Percentiles rank a stretch among this genome's conserved stretches.
These are phyloP conservation scores for Sporobolus alterniflorus DNA, from an alignment of 202 grass and related monocot species.

Conservation along the genomic window DNA sequence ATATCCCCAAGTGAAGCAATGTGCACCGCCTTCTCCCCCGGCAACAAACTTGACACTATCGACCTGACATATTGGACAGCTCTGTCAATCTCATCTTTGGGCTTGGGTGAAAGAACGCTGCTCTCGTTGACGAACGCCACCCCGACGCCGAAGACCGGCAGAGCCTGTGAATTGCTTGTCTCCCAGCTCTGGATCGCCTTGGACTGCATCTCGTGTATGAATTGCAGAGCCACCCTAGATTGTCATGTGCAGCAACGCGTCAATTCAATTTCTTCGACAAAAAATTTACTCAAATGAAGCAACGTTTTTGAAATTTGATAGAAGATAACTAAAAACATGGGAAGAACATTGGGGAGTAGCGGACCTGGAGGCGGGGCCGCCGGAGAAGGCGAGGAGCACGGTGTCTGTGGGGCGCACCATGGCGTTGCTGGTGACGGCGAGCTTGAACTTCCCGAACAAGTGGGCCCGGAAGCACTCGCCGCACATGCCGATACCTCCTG, in stretches of 20 bases:
- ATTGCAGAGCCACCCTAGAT: conserved; percentile 84
- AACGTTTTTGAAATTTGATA: background rate
- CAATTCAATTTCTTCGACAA: background rate
- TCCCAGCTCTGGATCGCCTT: conserved; percentile 84
- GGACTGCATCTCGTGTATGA: conserved; percentile 84
- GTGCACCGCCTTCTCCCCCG: conserved; percentile 56
- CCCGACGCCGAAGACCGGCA: conserved; percentile 65
- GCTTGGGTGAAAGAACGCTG: conserved; percentile 27
- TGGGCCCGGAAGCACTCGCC: conserved; percentile 64
- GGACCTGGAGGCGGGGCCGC: conserved; percentile 85
- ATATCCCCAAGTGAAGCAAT: conserved; percentile 54
- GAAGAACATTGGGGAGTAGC: background rate
- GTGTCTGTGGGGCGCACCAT: conserved; percentile 89
- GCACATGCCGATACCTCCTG: conserved; percentile 63
- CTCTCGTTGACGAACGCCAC: conserved; percentile 78
- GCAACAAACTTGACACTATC: conserved; percentile 48
- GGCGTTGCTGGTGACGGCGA: conserved; percentile 81
- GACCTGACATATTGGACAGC: conserved; percentile 56
- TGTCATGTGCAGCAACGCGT: background rate
- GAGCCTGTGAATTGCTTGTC: conserved; percentile 82
- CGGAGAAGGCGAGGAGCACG: conserved; percentile 95
- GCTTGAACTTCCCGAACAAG: conserved; percentile 92
- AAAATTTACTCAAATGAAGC: background rate
- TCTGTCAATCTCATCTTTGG: conserved; percentile 25
- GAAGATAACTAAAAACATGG: background rate